A percentile compares a stretch with the other conserved stretches of the same genome.
Evolutionary conservation across 225 moss, liverwort and hornwort genomes (phyloP).

Genomic region (Rhytidiadelphus loreus): DNA sequence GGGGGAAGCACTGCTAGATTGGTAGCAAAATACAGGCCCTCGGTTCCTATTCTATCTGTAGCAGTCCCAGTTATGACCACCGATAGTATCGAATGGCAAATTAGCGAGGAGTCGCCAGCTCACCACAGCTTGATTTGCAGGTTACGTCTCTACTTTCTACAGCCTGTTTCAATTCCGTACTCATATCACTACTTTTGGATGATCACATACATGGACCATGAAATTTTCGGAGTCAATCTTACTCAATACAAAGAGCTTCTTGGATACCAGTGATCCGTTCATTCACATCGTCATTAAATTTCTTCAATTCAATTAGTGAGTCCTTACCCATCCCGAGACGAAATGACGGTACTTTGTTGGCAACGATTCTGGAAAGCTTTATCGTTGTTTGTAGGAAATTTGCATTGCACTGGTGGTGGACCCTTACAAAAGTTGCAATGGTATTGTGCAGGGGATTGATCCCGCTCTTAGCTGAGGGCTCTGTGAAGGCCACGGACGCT

Average conservation of each 20-base stretch:
- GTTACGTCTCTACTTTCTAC: neutral
- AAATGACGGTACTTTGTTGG: neutral
- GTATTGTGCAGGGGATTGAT: constrained; percentile 66
- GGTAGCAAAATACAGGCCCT: constrained; percentile 83
- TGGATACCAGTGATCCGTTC: neutral
- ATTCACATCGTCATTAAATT: neutral
- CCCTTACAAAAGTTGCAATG: neutral
- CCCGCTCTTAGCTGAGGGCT: constrained; percentile 83
- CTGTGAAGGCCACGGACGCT: constrained; percentile 76
- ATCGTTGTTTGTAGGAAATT: neutral
- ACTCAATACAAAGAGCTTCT: neutral
- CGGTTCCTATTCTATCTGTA: constrained; percentile 86
- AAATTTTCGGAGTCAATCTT: neutral
- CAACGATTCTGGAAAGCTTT: neutral
- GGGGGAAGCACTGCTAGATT: constrained; percentile 92
- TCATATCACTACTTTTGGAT: neutral
- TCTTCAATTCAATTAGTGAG: neutral
- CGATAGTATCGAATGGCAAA: constrained; percentile 76
- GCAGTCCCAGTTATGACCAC: constrained; percentile 96
- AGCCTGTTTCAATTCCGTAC: neutral
- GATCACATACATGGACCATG: neutral
- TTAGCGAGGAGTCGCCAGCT: constrained; percentile 91
- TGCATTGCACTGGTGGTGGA: neutral
- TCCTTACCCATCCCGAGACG: neutral
- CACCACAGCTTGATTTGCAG: constrained; percentile 78